Evolutionary conservation across 441 rosid species (phyloP), one percentile per base, ranked within the genome.

Genomic region (Rhodomyrtus psidioides): DNA sequence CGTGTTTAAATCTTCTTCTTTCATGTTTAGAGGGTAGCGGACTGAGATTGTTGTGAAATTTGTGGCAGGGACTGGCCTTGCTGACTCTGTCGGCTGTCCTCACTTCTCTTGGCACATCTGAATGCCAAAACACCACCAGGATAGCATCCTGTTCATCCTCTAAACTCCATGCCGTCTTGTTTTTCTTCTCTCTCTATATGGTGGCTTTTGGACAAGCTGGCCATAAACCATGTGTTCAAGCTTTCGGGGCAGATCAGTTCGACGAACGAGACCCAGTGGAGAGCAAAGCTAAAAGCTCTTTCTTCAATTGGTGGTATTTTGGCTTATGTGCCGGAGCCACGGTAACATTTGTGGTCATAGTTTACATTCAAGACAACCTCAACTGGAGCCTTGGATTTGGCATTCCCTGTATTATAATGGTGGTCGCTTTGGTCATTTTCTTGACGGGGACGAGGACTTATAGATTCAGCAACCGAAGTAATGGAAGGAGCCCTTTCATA

Each of bases 171-270:
- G 89, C 88, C 44, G n/a, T 87, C 17, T 42, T 91, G 57, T 92
- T 93, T 83, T 92, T 90, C 85, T 89, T 88, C 87, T 90, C 93
- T 28, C 90, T 93, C 2, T 92, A 91, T 85, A 87, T 93, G 51
- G 91, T 93, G 83, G 94, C 95, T 14, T 3, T 92, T 81, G 94
- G 87, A 9, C 91, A 92, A 86, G 93, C 92, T 34, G 94, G 94
- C 2, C 91, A 89, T 83, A 92, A 92, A 86, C 94, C 92, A 42
- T 92, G 94, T 46, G 90, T 93, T 86, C 89, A 92, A 88, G 92
- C 95, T 55, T 94, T 94, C 39, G 96, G 96, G 23, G 95, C 96
- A 0, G 96, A 94, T 85, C 96, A 94, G 86, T 94, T 94, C 75
- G 96, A 94, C 55, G 84, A 86, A 46, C 83, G 57, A 56, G 91